Base-by-base conservation (phyloP, 768 basidiomycete genomes). In the Wakefieldia striispora region DNA sequence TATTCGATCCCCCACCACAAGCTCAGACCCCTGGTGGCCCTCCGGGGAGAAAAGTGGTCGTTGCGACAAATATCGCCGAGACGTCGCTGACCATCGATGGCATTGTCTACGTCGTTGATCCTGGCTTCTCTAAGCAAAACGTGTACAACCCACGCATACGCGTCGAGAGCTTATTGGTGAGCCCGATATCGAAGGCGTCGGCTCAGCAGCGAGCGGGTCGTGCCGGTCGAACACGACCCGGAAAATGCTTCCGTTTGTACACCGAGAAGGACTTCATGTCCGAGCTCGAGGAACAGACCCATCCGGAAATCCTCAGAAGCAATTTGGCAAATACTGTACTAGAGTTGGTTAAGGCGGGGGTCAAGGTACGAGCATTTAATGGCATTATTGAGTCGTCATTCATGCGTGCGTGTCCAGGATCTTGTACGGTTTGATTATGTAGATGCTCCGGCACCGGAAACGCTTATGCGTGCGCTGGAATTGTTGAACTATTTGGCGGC, bases 61-160 rank as follows among this genome's bases (percentile, higher is more conserved):
- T 99, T 1, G 91, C 94, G 9, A 99, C 95, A 24, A 99, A 98
- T 65, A 93, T 98, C 50, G 97, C 97, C 3, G 95, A 99, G 70
- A 98, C 95, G 2, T 95, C 93, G 2, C 72, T 98, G 37, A 99
- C 95, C 3, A 98, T 99, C 50, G 95, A 99, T 58, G 95, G 95
- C 19, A 97, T 99, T 60, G 95, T 99, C n/a, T 99, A 98, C 60
- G 95, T 97, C 49, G 94, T 97, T 40, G 95, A 97, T 63, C 92
- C 95, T 0, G 95, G 94, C 1, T 97, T 98, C 73, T 94, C 89
- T 29, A 95, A 99, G 70, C 95, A 97, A 70, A 97, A 95, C 65
- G 88, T 98, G 42, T 99, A 98, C 75, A 98, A 97, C 66, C 97
- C 95, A 0, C 81, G 95, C 26, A 97, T 97, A 51, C 85, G 95